Percentiles rank a stretch among this genome's conserved stretches.
Evolutionary conservation across 306 rosid species (phyloP).

Genomic region (Inga leiocalycina): DNA sequence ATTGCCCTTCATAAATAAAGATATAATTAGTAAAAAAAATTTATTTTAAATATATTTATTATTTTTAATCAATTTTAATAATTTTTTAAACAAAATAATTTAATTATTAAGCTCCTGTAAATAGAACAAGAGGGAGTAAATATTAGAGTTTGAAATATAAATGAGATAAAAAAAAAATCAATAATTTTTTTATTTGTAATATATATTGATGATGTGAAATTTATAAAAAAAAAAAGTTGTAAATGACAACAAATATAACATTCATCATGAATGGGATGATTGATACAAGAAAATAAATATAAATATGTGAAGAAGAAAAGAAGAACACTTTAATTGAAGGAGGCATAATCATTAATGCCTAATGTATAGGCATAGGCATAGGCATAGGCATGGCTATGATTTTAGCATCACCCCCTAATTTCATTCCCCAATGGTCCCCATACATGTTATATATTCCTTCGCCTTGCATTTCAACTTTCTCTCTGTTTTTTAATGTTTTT

Average conservation of each 20-base stretch:
- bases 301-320: background rate
- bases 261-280: background rate
- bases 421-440: slow-evolving; percentile 11
- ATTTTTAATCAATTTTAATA: no score
- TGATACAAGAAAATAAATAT: background rate
- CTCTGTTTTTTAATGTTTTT: no score
- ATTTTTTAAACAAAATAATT: no score
- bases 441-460: background rate
- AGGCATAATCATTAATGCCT: slow-evolving; percentile 21
- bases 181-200: no score
- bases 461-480: background rate
- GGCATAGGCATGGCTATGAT: slow-evolving; percentile 32
- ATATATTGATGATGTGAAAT: no score
- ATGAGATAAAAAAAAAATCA: no score
- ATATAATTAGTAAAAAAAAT: no score
- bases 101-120: fast-evolving
- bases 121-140: fast-evolving
- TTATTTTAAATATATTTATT: no score
- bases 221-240: background rate
- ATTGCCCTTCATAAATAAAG: no score
- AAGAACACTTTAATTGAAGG: background rate
- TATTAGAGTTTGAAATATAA: no score
- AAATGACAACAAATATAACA: background rate
- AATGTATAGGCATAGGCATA: slow-evolving; percentile 5
- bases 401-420: slow-evolving; percentile 21